Base-by-base conservation (phyloP, 345 rosid species). In the Aquilaria malaccensis region DNA sequence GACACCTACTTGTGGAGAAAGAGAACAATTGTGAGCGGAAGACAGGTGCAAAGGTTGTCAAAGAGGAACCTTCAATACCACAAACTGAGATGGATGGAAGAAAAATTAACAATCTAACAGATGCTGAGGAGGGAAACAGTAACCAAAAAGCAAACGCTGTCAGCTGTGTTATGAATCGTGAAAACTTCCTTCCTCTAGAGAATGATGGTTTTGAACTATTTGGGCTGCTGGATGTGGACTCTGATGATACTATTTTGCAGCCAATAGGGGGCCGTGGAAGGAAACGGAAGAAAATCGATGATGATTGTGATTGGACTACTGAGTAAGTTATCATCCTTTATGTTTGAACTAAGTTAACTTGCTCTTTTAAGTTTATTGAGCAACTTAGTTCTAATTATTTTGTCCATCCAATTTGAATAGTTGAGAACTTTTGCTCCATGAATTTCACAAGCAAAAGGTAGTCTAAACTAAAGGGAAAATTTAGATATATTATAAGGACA, bases 1-100 rank as follows among this genome's bases (percentile, higher is more conserved):
- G 52, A 43, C 50, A 65, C 9, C 72, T 67, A 30, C 31, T 37
- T 4, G 59, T 66, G 63, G 63, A 66, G 55, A 66, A 57, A 55
- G 66, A 47, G 37, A 22, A 50, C 47, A 56, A 9, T 53, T 15
- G 7, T 58, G 43, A 12, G 13, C 52, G 15, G 13, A 50, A 47
- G 9, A 41, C 51, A 6, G 45, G 60, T 31, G 15, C 51, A 32
- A 63, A 67, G 13, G 15, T 9, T 37, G 9, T 12, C 10, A 50
- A 52, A 56, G 49, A 47, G 30, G 62, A 51, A 15, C 32, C 6
- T 68, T 31, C 65, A 49, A 48, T 58, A 49, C 29, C 14, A 31
- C 60, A 63, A 50, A 43, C 29, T 13, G 30, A 55, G 33, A 45
- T 32, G 13, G 65, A 67, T 14, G 13, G 10, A n/a, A n/a, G 10